Evolutionary conservation across 352 stramenopile genomes (phyloP), one percentile per base, ranked within the genome.

Genomic region (Peronospora farinosa): DNA sequence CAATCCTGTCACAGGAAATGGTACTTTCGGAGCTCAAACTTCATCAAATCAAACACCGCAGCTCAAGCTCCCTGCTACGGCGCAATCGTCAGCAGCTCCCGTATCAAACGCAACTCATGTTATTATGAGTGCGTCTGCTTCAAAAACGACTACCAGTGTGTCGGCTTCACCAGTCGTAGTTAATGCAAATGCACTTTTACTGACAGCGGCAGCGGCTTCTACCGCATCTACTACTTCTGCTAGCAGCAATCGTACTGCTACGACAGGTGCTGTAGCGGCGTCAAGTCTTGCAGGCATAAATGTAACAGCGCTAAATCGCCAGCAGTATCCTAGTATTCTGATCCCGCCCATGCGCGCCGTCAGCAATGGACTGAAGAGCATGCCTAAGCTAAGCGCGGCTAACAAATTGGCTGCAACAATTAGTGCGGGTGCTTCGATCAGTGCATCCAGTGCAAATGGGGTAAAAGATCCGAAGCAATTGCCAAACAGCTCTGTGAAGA

Each of bases 251-350:
- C 52, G 9, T 45, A 27, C 35, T 17, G 31, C 49, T 27, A 40
- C 51, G 11, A 30, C 48, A 16, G 52, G 54, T 44, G 27, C 45
- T 35, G 32, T 35, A 23, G 39, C 49, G 15, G 46, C 40, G 17
- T 53, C 57, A 40, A 56, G 62, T 15, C 46, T 71, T 51, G 56
- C 61, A 19, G 42, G 48, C 15, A 67, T 78, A 43, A 65, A 77
- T 30, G 63, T 51, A 6, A 27, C 72, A 31, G 54, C 53, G 0
- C 74, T 86, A 25, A 63, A 69, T 10, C 70, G 73, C 19, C 67
- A 53, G 39, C 59, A 72, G 31, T 81, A 87, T 21, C 75, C 78
- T 25, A 88, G 71, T 47, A 86, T 87, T 28, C 39, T 89, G 25
- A 60, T 87, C 36, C 60, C 63, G 13, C 45, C 59, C 13, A 49